These are phyloP conservation scores for Eucalyptus erythrocorys DNA, from an alignment of 345 rosid genomes.

Conservation along the genomic window DNA sequence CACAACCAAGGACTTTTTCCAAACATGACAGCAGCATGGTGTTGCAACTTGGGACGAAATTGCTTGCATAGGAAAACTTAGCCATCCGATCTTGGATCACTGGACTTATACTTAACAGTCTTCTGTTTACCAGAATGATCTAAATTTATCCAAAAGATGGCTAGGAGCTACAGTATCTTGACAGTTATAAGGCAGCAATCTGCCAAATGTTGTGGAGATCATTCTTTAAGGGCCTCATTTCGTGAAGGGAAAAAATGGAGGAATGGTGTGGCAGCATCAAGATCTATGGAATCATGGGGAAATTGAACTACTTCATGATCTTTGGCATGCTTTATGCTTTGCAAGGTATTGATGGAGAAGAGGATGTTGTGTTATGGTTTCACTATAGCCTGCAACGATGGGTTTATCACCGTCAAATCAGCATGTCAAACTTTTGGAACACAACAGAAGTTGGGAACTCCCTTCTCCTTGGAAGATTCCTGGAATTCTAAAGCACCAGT, in stretches of 20 bases:
- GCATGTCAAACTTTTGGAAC: not conserved
- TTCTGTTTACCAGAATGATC: not conserved
- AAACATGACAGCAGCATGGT: not conserved
- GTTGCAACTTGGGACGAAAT: not conserved
- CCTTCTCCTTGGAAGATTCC: not conserved
- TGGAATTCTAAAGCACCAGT: not conserved
- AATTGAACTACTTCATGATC: not conserved
- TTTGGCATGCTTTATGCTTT: not conserved
- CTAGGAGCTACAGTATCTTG: not conserved
- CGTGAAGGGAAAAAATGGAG: not conserved
- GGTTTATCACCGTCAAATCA: not conserved
- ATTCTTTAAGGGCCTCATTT: not conserved
- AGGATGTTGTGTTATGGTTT: not conserved
- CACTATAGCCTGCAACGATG: not conserved
- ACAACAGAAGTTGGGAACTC: not conserved
- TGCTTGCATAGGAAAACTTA: not conserved
- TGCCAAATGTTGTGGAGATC: not conserved
- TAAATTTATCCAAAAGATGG: not conserved
- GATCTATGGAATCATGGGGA: not conserved
- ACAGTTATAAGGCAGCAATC: not conserved
- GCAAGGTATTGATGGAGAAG: not conserved
- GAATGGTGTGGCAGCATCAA: not conserved
- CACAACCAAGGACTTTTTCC: not conserved
- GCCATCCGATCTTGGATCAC: not conserved
- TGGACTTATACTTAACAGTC: not conserved